Base-by-base conservation (phyloP, 1,139 yeast genomes). In the Scheffersomyces cryptocercus region DNA sequence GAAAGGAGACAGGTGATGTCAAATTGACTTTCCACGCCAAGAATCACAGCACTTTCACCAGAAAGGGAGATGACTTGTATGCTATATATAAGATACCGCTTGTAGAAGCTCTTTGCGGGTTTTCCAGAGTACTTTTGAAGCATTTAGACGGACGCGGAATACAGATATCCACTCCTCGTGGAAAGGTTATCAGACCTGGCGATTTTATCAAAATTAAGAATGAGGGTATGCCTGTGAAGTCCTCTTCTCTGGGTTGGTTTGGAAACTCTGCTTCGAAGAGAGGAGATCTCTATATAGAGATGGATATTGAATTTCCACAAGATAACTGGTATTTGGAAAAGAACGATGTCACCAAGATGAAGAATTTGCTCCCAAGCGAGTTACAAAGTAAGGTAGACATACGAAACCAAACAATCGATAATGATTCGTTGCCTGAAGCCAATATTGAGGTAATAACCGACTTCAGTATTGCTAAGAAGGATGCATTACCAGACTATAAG, bases 61-160 rank as follows among this genome's bases (percentile, higher is more conserved):
- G 95, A 47, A 73, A 75, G 36, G 85, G 80, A 11, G 67, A 79
- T 50, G 95, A 91, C 60, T 68, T 93, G 41, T 81, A 78, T 51
- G 76, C 88, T 6, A 70, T 75, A 28, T 67, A 82, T 42, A 73
- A 69, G 13, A 77, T 93, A 30, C 76, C 95, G 2, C 70, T 93
- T 41, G 82, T 82, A 5, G 98, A 93, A 53, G 84, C 97, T 0
- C 70, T 93, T 32, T 80, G 90, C 51, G 98, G 98, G 3, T 86
- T 90, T 56, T 75, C 86, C 11, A 73, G 81, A 46, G 74, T 79
- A 9, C 71, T 90, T 7, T 68, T 86, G n/a, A 79, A 79, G 50
- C 95, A 89, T 54, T 73, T 91, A 45, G 98, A 93, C 62, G 93
- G 88, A 9, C 79, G 98, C 48, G 81, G 84, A 24, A 65, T 91